These are phyloP conservation scores for Aphanoascus verrucosus DNA, from an alignment of 2,329 filamentous ascomycete species.

Conservation along the genomic window DNA sequence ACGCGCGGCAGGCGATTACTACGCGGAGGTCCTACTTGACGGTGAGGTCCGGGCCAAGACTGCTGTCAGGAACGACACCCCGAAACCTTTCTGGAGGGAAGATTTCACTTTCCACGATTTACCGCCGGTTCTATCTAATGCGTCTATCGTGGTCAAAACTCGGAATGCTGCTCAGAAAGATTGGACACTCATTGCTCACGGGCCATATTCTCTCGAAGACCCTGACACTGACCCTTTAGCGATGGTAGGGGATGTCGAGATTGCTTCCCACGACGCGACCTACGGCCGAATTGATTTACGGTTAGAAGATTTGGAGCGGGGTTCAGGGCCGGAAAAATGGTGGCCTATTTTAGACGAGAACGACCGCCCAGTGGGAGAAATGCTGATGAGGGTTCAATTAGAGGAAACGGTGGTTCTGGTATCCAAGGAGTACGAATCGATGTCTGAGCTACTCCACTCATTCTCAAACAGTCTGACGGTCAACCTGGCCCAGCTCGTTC, in stretches of 20 bases:
- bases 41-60: slow-evolving; percentile 41
- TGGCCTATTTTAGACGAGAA: slow-evolving; percentile 68
- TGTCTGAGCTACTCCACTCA: slow-evolving; percentile 73
- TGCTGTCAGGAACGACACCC: slow-evolving; percentile 37
- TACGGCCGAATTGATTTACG: slow-evolving; percentile 62
- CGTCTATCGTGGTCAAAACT: slow-evolving; percentile 37
- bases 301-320: slow-evolving; percentile 65
- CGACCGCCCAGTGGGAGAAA: slow-evolving; percentile 66
- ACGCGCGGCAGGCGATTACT: slow-evolving; percentile 33
- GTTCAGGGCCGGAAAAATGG: slow-evolving; percentile 78
- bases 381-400: slow-evolving; percentile 70
- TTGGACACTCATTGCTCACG: slow-evolving; percentile 40
- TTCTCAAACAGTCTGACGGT: slow-evolving; percentile 76
- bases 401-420: slow-evolving; percentile 86
- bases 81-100: slow-evolving; percentile 41
- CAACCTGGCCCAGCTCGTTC: slow-evolving; percentile 69
- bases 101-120: slow-evolving; percentile 40
- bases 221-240: slow-evolving; percentile 32
- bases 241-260: slow-evolving; percentile 35
- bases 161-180: slow-evolving; percentile 40
- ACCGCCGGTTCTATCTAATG: slow-evolving; percentile 39
- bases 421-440: slow-evolving; percentile 68
- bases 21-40: slow-evolving; percentile 40
- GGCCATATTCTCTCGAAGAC: slow-evolving; percentile 33
- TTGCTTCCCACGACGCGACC: slow-evolving; percentile 38